Conservation (phyloP, 164 flowering plant genomes). For the Dillenia suffruticosa region DNA sequence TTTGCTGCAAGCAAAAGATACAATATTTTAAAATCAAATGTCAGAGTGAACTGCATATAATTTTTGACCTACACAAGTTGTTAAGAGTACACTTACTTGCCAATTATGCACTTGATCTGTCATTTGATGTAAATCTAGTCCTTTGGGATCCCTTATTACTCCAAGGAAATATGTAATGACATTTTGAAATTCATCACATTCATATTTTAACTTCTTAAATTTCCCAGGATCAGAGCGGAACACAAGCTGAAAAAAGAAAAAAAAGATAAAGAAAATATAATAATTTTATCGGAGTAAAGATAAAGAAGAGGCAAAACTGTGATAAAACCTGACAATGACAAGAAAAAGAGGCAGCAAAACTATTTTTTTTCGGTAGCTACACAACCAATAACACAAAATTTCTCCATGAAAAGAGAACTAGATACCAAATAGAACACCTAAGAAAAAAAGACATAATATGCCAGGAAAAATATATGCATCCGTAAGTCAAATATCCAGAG, state of each 20-base stretch:
- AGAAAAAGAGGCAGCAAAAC: not conserved
- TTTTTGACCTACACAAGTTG: too few species aligned
- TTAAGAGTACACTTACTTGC: conserved; percentile 54
- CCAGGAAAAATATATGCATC: too few species aligned
- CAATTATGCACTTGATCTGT: conserved; percentile 47
- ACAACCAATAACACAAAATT: too few species aligned
- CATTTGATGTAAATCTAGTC: conserved; percentile 22
- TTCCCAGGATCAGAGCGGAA: conserved; percentile 63
- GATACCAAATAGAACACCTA: too few species aligned
- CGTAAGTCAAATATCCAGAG: too few species aligned
- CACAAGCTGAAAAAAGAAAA: conserved; percentile 42
- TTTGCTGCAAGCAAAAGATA: conserved; percentile 39
- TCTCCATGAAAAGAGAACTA: not conserved
- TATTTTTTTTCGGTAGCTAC: too few species aligned
- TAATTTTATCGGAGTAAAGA: not conserved
- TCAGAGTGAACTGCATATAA: too few species aligned
- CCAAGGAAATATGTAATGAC: conserved; percentile 14
- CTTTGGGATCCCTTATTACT: conserved; percentile 27
- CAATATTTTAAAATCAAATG: not conserved
- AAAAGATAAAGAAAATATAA: not conserved
- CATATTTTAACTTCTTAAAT: conserved; percentile 46
- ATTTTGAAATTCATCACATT: conserved; percentile 48
- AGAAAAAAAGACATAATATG: too few species aligned
- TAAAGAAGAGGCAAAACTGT: too few species aligned
- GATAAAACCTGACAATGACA: not conserved